A percentile compares a stretch with the other conserved stretches of the same genome.
Evolutionary conservation across 2,329 filamentous ascomycete species (phyloP).

Genomic region (Alternaria solani): DNA sequence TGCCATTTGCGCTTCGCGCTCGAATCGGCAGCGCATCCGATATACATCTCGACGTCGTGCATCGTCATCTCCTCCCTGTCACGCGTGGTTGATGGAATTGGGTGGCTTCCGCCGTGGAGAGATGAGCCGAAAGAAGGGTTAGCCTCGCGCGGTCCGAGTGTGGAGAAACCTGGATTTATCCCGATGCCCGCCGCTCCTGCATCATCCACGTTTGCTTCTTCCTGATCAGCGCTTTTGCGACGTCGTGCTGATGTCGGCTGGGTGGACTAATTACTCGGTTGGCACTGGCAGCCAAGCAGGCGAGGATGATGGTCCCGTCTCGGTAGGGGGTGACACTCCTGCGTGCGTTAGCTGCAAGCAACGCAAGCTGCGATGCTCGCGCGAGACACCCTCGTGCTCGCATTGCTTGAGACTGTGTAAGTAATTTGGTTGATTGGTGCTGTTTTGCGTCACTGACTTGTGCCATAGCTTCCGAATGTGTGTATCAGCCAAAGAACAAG

Average conservation of each 20-base stretch:
- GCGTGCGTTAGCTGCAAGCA: slow-evolving; percentile 46
- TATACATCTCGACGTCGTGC: background rate
- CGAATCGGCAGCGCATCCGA: background rate
- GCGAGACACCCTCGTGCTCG: slow-evolving; percentile 42
- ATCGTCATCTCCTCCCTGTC: background rate
- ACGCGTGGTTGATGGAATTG: background rate
- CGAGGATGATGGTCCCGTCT: slow-evolving; percentile 36
- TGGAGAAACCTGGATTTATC: slow-evolving; percentile 36
- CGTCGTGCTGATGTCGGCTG: slow-evolving; percentile 42
- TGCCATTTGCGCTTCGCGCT: background rate
- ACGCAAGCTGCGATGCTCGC: slow-evolving; percentile 43
- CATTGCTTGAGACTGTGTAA: slow-evolving; percentile 46
- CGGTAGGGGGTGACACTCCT: slow-evolving; percentile 39
- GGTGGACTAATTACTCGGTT: slow-evolving; percentile 46
- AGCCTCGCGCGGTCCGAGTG: slow-evolving; percentile 32
- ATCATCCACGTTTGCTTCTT: slow-evolving; percentile 30
- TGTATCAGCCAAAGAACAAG: slow-evolving; percentile 45
- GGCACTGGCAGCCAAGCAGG: slow-evolving; percentile 32
- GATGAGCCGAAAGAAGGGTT: slow-evolving; percentile 31
- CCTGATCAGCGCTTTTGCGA: slow-evolving; percentile 26
- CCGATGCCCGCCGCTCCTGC: slow-evolving; percentile 36
- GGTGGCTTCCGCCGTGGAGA: slow-evolving; percentile 2
- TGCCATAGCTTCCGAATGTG: slow-evolving; percentile 36
- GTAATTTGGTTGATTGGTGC: slow-evolving; percentile 9
- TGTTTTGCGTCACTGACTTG: slow-evolving; percentile 17